These are phyloP conservation scores for Cyberlindnera nakhonratchasimensis DNA, from an alignment of 805 yeast genomes.

Conservation along the genomic window DNA sequence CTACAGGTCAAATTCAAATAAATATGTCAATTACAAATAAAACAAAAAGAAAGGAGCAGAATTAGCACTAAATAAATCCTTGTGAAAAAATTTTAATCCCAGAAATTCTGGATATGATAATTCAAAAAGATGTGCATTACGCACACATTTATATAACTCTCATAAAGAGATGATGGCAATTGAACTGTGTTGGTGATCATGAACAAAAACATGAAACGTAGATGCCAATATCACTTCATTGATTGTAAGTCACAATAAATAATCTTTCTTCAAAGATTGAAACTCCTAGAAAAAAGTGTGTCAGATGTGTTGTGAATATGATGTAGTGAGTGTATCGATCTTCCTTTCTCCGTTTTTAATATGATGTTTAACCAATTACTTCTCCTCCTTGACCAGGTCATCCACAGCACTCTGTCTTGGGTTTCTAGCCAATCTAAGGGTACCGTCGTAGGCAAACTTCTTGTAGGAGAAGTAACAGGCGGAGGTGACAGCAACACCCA, in stretches of 20 bases:
- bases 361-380: constrained; percentile 2
- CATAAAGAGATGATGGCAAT: neutral
- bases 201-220: too few relatives aligned
- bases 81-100: neutral
- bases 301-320: constrained; percentile 1
- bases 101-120: neutral
- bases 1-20: neutral
- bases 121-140: neutral
- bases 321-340: too few relatives aligned
- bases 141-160: neutral
- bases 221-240: too few relatives aligned
- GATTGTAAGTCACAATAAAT: too few relatives aligned
- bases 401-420: constrained; percentile 34
- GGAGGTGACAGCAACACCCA: constrained; percentile 49
- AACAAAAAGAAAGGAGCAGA: too few relatives aligned
- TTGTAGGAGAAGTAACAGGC: constrained; percentile 51
- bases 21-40: constrained; percentile 11
- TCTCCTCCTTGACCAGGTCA: constrained; percentile 15
- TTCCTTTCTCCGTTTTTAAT: neutral
- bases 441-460: constrained; percentile 45
- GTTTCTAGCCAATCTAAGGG: constrained; percentile 48
- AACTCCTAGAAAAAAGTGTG: neutral
- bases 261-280: too few relatives aligned
- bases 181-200: too few relatives aligned
- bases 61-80: neutral